phyloP scores from a whole-genome alignment of 768 basidiomycete genomes.

The Pholiota microspora region DNA sequence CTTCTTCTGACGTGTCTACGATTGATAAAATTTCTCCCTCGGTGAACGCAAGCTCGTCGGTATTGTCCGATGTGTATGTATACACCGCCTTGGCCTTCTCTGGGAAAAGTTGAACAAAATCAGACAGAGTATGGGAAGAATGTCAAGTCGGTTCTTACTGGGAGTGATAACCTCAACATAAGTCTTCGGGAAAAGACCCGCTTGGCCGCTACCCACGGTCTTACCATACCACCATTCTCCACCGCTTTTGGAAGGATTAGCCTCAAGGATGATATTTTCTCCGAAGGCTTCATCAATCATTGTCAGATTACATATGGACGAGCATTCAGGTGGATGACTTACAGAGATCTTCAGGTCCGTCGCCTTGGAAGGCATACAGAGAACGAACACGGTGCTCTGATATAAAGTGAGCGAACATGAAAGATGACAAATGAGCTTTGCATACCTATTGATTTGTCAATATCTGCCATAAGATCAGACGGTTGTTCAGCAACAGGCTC shows the following conservation, averaged over 20 bases:
- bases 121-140: neutral
- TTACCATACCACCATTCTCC: slow-evolving; percentile 96
- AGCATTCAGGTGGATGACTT: slow-evolving; percentile 27
- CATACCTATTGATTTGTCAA: slow-evolving; percentile 65
- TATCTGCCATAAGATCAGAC: slow-evolving; percentile 63
- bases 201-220: slow-evolving; percentile 56
- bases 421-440: slow-evolving; percentile 13
- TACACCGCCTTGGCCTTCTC: slow-evolving; percentile 80
- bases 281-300: slow-evolving; percentile 56
- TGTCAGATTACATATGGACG: slow-evolving; percentile 2
- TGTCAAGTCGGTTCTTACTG: slow-evolving; percentile 43
- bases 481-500: slow-evolving; percentile 37
- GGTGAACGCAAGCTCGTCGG: slow-evolving; percentile 10
- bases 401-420: slow-evolving; percentile 2
- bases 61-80: slow-evolving; percentile 62
- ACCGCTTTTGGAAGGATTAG: slow-evolving; percentile 81
- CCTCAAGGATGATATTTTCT: slow-evolving; percentile 74
- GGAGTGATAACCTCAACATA: slow-evolving; percentile 75
- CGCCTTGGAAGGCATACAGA: slow-evolving; percentile 82
- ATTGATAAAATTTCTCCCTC: slow-evolving; percentile 80
- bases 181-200: slow-evolving; percentile 88
- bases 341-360: slow-evolving; percentile 88
- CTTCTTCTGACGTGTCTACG: slow-evolving; percentile 78
- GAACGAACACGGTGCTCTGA: slow-evolving; percentile 76
- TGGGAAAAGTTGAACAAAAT: slow-evolving; percentile 20